Evolutionary conservation across 192 early-diverging fungal genomes (phyloP).

Genomic region (Polychytrium aggregatum): DNA sequence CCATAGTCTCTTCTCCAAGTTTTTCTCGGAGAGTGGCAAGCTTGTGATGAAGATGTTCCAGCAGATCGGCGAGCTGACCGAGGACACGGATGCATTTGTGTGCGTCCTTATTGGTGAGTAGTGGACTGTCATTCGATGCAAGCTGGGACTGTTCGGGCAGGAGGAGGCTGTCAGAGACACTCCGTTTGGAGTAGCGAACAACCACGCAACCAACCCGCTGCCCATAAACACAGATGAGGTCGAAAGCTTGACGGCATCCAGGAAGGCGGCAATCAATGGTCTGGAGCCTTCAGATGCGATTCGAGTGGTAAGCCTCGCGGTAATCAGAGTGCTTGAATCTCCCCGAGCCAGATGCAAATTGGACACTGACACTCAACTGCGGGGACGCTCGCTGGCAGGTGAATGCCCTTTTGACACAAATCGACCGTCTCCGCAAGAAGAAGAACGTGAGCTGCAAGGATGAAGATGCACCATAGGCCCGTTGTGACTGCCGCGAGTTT

Average conservation of each 20-base stretch:
- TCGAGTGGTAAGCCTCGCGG: conserved; percentile 29
- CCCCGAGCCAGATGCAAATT: too few relatives aligned
- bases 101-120: conserved; percentile 47
- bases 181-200: not conserved
- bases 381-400: too few relatives aligned
- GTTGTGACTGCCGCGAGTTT: not conserved
- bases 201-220: not conserved
- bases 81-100: conserved; percentile 47
- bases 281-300: conserved; percentile 60
- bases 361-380: too few relatives aligned
- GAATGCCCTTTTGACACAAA: conserved; percentile 61
- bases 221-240: conserved; percentile 44
- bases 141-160: not conserved
- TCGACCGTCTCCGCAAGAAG: conserved; percentile 46
- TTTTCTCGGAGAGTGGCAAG: conserved; percentile 63
- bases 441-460: conserved; percentile 32
- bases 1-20: conserved; percentile 65
- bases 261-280: conserved; percentile 49
- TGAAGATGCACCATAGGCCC: not conserved
- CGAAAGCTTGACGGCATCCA: conserved; percentile 56
- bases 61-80: conserved; percentile 38
- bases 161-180: not conserved
- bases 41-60: conserved; percentile 53
- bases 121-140: not conserved
- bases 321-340: too few relatives aligned